Evolutionary conservation across 768 basidiomycete genomes (phyloP).

Genomic region (Psilocybe subaeruginosa): DNA sequence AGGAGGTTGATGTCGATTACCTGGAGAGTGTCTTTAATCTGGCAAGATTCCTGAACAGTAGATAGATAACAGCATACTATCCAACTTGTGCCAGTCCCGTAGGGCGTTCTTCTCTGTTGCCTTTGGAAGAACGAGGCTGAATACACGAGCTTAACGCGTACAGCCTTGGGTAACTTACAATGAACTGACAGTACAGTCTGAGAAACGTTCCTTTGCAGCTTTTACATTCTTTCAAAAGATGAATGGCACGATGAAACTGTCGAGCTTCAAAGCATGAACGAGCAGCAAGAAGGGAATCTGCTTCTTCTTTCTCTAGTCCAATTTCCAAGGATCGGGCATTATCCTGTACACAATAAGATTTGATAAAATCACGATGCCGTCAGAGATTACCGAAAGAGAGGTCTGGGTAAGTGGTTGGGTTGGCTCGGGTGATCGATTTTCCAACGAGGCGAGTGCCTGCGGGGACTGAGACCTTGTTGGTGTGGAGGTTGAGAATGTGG

Average conservation of each 20-base stretch:
- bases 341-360: constrained; percentile 30
- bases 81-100: constrained; percentile 83
- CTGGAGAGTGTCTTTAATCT: constrained; percentile 35
- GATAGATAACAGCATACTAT: constrained; percentile 51
- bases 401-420: constrained; percentile 33
- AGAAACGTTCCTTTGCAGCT: constrained; percentile 80
- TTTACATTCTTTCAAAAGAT: constrained; percentile 63
- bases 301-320: constrained; percentile 62
- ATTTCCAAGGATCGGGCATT: constrained; percentile 39
- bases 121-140: constrained; percentile 39
- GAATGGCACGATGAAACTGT: constrained; percentile 76
- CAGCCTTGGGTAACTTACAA: constrained; percentile 58
- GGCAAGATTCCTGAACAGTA: neutral
- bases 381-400: constrained; percentile 26
- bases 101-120: constrained; percentile 82
- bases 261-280: constrained; percentile 74
- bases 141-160: neutral
- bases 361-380: constrained; percentile 41
- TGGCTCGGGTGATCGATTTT: constrained; percentile 34
- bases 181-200: constrained; percentile 76
- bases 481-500: constrained; percentile 61
- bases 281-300: constrained; percentile 74
- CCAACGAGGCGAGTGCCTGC: constrained; percentile 39
- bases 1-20: constrained; percentile 70
- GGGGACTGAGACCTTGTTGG: constrained; percentile 53